phyloP scores from a whole-genome alignment of 305 asterid species.

The Ilex paraguariensis region DNA sequence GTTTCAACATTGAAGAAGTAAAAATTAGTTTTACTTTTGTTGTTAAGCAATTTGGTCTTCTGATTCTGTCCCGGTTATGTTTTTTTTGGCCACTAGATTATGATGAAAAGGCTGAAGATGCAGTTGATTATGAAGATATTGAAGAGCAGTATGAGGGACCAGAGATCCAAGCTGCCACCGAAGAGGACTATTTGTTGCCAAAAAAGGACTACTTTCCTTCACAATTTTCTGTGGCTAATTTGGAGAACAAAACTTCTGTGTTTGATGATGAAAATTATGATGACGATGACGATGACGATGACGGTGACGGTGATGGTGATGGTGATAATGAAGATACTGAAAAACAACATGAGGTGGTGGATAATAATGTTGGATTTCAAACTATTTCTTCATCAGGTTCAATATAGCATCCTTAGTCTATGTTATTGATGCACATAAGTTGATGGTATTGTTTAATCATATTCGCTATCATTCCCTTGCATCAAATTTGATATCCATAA shows the following conservation, averaged over 20 bases:
- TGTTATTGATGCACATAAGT: too few relatives aligned
- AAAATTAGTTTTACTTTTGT: too few relatives aligned
- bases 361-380: constrained; percentile 34
- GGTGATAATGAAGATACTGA: too few relatives aligned
- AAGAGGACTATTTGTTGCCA: constrained; percentile 89
- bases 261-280: constrained; percentile 96
- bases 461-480: too few relatives aligned
- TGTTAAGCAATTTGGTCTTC: constrained; percentile 5
- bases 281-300: constrained; percentile 73
- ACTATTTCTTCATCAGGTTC: constrained; percentile 53
- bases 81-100: constrained; percentile 53
- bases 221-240: constrained; percentile 50
- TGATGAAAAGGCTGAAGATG: constrained; percentile 91
- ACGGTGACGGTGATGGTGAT: constrained; percentile 33
- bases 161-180: constrained; percentile 81
- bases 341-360: constrained; percentile 45
- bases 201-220: constrained; percentile 59
- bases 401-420: constrained; percentile 1
- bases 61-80: constrained; percentile 8
- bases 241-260: constrained; percentile 55
- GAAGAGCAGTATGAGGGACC: constrained; percentile 99
- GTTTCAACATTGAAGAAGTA: too few relatives aligned
- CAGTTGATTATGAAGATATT: constrained; percentile 96
- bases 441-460: too few relatives aligned
- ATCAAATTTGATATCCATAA: too few relatives aligned